phyloP scores from a whole-genome alignment of 2,329 filamentous ascomycete species.

The Fulvia fulva region DNA sequence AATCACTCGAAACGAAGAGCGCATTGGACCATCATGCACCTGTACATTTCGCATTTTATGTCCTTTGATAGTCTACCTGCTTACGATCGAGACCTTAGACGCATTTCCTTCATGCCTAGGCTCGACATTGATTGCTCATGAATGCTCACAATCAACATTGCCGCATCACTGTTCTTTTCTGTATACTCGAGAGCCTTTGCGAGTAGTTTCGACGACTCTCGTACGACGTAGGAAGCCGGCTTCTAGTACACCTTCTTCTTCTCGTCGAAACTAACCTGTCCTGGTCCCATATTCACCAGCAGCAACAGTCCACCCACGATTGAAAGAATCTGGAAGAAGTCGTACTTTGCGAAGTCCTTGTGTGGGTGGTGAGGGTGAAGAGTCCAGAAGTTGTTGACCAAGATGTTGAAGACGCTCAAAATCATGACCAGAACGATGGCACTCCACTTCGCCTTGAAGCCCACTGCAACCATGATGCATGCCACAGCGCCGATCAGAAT shows the following conservation, averaged over 20 bases:
- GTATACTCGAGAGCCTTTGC: not conserved
- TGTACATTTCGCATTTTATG: not conserved
- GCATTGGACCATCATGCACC: not conserved
- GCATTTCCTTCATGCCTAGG: not conserved
- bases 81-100: not conserved
- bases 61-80: not conserved
- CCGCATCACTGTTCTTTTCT: not conserved
- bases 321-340: constrained; percentile 99
- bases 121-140: not conserved
- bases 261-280: constrained; percentile 97
- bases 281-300: constrained; percentile 96
- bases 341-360: constrained; percentile 99
- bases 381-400: constrained; percentile 99
- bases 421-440: constrained; percentile 93
- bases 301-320: constrained; percentile 96
- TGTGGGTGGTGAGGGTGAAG: constrained; percentile 97
- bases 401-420: constrained; percentile 89
- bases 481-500: constrained; percentile 81
- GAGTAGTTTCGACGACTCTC: not conserved
- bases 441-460: constrained; percentile 99
- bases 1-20: not conserved
- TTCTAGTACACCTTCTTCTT: constrained; percentile 98
- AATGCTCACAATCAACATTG: not conserved
- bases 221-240: not conserved
- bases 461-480: constrained; percentile 97